Conservation (phyloP, 2,329 filamentous ascomycete genomes). For the Xylaria sp. region DNA sequence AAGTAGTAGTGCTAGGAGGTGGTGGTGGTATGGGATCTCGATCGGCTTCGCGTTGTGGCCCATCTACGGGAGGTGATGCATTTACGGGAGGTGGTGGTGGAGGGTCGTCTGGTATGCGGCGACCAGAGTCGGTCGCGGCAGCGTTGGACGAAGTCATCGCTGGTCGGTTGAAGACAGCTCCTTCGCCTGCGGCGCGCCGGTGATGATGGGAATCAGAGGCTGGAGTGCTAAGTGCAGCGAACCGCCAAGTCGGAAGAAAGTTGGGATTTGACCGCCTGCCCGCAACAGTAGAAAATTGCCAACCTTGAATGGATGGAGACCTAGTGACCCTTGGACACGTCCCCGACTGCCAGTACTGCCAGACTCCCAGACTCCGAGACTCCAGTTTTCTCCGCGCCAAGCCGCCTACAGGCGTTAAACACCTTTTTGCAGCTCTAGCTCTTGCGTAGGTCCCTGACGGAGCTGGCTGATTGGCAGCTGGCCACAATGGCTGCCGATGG, state of each 20-base stretch:
- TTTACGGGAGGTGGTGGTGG: constrained; percentile 15
- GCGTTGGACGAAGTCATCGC: constrained; percentile 64
- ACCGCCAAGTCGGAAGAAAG: constrained; percentile 28
- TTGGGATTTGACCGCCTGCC: constrained; percentile 27
- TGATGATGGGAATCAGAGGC: constrained; percentile 6
- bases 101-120: constrained; percentile 8
- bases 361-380: too few relatives aligned
- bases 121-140: constrained; percentile 40
- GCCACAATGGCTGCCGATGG: too few relatives aligned
- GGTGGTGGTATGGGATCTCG: constrained; percentile 9
- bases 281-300: constrained; percentile 21
- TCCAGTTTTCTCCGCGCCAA: constrained; percentile 12
- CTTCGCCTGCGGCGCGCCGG: constrained; percentile 49
- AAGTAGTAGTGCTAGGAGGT: constrained; percentile 5
- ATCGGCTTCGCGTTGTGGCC: constrained; percentile 8
- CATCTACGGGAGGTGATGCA: constrained; percentile 7
- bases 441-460: not conserved
- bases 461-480: not conserved
- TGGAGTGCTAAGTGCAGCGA: constrained; percentile 3
- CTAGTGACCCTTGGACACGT: not conserved
- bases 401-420: constrained; percentile 11
- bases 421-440: not conserved
- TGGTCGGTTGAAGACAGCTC: constrained; percentile 55
- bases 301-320: constrained; percentile 18
- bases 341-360: too few relatives aligned